Conservation (phyloP, 78 protist genomes). For the Anaeramoeba ignava region DNA sequence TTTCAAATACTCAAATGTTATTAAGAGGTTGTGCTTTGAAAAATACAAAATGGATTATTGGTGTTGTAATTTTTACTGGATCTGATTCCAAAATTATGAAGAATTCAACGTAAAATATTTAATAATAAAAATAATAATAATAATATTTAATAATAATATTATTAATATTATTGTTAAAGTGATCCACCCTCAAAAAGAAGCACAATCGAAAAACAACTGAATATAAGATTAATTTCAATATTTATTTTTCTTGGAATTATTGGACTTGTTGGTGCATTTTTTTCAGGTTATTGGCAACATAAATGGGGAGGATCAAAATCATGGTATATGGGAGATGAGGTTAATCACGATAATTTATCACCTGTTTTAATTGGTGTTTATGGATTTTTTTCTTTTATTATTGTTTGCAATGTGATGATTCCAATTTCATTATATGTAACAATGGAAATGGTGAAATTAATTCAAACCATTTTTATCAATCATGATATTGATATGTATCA, state of each 20-base stretch:
- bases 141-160: too few species aligned
- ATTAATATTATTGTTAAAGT: too few species aligned
- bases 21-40: constrained; percentile 41
- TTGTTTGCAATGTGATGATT: background rate
- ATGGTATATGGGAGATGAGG: too few species aligned
- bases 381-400: too few species aligned
- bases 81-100: too few species aligned
- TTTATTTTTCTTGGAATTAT: constrained; percentile 5
- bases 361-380: too few species aligned
- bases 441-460: constrained; percentile 1
- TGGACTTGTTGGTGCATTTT: constrained; percentile 15
- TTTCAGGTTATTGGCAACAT: too few species aligned
- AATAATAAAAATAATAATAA: too few species aligned
- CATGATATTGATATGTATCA: constrained; percentile 42
- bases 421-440: constrained; percentile 33
- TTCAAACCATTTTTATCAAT: constrained; percentile 7
- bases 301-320: too few species aligned
- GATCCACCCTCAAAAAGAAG: constrained; percentile 1
- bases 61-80: too few species aligned
- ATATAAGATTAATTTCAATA: background rate
- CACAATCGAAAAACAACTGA: background rate
- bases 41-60: constrained; percentile 69
- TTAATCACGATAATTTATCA: too few species aligned
- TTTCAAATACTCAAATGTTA: constrained; percentile 2
- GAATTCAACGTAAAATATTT: too few species aligned